Conservation (phyloP, 2,329 filamentous ascomycete species). For the Teratosphaeria viscida region DNA sequence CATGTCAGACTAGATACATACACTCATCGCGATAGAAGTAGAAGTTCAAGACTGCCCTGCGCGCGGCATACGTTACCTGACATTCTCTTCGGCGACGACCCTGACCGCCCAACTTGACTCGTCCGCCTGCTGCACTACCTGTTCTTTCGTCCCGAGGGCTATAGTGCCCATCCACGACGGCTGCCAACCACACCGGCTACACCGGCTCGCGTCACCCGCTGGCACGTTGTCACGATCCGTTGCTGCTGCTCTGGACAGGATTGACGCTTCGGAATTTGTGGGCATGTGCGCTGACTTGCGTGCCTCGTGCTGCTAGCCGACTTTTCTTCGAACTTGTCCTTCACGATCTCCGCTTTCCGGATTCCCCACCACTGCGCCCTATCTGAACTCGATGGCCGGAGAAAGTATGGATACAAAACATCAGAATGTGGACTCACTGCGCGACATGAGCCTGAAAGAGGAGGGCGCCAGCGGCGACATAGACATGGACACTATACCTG, state of each 20-base stretch:
- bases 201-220: not conserved
- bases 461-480: constrained; percentile 17
- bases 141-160: not conserved
- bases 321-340: not conserved
- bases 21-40: not conserved
- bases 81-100: not conserved
- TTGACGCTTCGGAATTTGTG: not conserved
- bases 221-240: not conserved
- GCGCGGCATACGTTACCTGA: not conserved
- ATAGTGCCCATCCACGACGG: not conserved
- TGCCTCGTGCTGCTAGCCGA: not conserved
- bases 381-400: constrained; percentile 28
- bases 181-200: not conserved
- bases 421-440: constrained; percentile 31
- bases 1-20: not conserved
- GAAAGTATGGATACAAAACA: constrained; percentile 25
- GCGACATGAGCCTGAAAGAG: constrained; percentile 37
- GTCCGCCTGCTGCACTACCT: not conserved
- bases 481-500: constrained; percentile 20
- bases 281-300: constrained; percentile 1
- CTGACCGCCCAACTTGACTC: not conserved
- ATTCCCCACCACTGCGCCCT: not conserved
- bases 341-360: not conserved
- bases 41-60: not conserved
- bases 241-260: not conserved